Evolutionary conservation across 345 rosid species (phyloP).

Genomic region (Aquilaria sinensis): DNA sequence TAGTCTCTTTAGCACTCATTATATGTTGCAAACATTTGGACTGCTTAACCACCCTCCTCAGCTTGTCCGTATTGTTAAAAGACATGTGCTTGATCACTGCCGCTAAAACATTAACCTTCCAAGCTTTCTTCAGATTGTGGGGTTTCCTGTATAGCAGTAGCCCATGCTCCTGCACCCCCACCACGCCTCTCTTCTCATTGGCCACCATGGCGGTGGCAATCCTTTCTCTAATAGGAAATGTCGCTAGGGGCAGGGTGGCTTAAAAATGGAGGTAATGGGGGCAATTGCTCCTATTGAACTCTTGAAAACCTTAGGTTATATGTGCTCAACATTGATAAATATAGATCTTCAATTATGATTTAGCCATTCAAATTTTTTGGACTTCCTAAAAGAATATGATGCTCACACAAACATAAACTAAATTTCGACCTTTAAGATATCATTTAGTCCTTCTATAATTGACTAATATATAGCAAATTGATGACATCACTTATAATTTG

Average conservation of each 20-base stretch:
- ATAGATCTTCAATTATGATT: background rate
- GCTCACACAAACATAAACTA: no score
- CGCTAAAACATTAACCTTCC: slow-evolving; percentile 68
- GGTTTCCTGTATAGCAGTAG: slow-evolving; percentile 65
- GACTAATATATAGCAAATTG: no score
- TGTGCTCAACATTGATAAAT: background rate
- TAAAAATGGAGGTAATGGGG: no score
- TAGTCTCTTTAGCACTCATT: slow-evolving; percentile 59
- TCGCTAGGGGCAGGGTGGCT: slow-evolving; percentile 64
- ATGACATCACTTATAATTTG: no score
- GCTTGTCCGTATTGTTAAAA: slow-evolving; percentile 30
- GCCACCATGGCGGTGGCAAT: slow-evolving; percentile 78
- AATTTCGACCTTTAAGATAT: no score
- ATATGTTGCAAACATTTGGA: slow-evolving; percentile 70
- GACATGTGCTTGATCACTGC: slow-evolving; percentile 65
- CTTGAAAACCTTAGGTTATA: no score
- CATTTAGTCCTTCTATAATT: no score
- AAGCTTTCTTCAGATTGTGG: slow-evolving; percentile 60
- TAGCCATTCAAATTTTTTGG: background rate
- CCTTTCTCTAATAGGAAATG: slow-evolving; percentile 53
- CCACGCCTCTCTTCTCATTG: slow-evolving; percentile 47
- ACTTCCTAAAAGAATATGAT: no score
- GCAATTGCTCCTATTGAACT: background rate
- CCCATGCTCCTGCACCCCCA: slow-evolving; percentile 55
- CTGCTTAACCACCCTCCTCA: slow-evolving; percentile 45